Percentiles rank a stretch among this genome's conserved stretches.
phyloP scores from a whole-genome alignment of 441 rosid species.

The Mallotus japonicus region DNA sequence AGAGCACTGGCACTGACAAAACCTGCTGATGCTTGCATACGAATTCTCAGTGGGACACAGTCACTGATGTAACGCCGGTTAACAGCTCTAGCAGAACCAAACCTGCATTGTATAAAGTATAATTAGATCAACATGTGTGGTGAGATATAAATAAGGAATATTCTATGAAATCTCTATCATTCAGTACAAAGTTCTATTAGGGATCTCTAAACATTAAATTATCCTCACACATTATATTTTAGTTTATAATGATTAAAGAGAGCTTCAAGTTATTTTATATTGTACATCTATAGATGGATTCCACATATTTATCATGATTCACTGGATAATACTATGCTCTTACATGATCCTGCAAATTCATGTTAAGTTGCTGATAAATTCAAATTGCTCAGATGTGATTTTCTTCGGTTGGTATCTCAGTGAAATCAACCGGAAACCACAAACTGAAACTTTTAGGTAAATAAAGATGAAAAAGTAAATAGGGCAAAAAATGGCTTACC shows the following conservation, averaged over 20 bases:
- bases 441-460: conserved; percentile 5
- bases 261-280: not conserved
- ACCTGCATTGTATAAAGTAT: conserved; percentile 44
- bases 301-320: not conserved
- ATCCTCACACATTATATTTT: not conserved
- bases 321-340: not conserved
- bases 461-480: conserved; percentile 14
- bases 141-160: not conserved
- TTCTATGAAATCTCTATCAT: not conserved
- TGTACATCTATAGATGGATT: not conserved
- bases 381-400: not conserved
- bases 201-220: conserved; percentile 5
- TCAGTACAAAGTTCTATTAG: not conserved
- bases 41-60: conserved; percentile 81
- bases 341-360: not conserved
- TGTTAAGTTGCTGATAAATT: not conserved
- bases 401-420: not conserved
- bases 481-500: conserved; percentile 48
- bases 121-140: conserved; percentile 21
- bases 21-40: conserved; percentile 98
- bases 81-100: conserved; percentile 99
- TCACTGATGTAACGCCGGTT: conserved; percentile 96
- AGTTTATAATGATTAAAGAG: not conserved
- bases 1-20: conserved; percentile 99
- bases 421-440: conserved; percentile 7